These are phyloP conservation scores for Podila clonocystis DNA, from an alignment of 192 early-diverging fungal genomes.

Conservation along the genomic window DNA sequence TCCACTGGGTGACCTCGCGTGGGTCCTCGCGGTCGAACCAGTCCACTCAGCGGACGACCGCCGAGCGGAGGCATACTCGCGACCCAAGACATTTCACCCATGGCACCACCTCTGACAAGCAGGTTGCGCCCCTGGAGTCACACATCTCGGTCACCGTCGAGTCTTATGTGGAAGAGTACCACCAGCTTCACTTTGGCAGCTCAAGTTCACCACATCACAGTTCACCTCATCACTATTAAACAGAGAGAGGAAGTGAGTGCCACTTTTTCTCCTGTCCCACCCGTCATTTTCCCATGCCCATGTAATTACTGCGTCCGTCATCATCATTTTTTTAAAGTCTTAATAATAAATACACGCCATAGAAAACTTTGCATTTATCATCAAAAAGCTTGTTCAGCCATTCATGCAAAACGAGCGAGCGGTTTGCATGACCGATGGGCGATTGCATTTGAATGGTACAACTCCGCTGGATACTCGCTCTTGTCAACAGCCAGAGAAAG, in stretches of 20 bases:
- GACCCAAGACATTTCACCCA: background rate
- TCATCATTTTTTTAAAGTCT: background rate
- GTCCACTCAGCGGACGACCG: background rate
- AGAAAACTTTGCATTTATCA: no score
- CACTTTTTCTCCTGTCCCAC: background rate
- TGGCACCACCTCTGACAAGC: background rate
- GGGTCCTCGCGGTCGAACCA: background rate
- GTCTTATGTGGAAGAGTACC: constrained; percentile 11
- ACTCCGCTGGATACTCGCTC: no score
- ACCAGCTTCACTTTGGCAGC: background rate
- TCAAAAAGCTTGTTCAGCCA: no score
- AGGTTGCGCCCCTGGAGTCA: background rate
- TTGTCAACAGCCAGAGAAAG: no score
- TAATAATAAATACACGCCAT: no score
- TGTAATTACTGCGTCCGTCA: background rate
- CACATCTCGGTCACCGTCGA: constrained; percentile 5
- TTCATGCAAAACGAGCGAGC: no score
- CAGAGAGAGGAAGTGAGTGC: background rate
- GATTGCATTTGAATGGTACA: no score
- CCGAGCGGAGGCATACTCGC: background rate
- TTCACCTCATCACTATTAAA: background rate
- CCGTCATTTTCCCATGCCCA: background rate
- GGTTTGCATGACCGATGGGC: no score
- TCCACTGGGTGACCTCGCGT: constrained; percentile 47
- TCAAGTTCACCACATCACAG: background rate